Conservation (phyloP, 495 filamentous ascomycete species). For the Symbiotaphrina buchneri region DNA sequence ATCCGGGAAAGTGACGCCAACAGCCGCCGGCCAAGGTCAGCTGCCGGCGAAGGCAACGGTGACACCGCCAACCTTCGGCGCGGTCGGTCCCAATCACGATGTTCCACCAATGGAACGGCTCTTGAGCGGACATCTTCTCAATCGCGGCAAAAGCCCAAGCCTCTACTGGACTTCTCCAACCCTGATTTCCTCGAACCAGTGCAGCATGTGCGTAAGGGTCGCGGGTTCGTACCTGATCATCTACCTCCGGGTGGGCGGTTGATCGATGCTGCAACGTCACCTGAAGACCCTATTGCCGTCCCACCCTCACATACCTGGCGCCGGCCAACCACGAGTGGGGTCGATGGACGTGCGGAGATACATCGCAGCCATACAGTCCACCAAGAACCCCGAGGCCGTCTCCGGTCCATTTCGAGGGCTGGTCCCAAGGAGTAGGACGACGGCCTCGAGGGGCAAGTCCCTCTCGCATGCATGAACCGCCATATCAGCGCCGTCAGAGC, state of each 20-base stretch:
- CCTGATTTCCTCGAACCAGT: slow-evolving; percentile 53
- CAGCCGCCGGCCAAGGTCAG: neutral
- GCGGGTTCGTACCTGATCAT: slow-evolving; percentile 37
- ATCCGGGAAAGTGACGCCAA: slow-evolving; percentile 2
- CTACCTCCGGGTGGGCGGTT: slow-evolving; percentile 26
- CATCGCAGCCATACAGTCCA: too few relatives aligned
- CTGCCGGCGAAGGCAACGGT: neutral
- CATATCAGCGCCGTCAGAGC: too few relatives aligned
- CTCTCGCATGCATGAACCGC: too few relatives aligned
- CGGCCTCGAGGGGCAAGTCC: too few relatives aligned
- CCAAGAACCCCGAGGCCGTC: too few relatives aligned
- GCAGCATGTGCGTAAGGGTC: slow-evolving; percentile 44
- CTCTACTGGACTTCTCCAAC: slow-evolving; percentile 48
- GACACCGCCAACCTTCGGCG: too few relatives aligned
- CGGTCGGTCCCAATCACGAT: too few relatives aligned
- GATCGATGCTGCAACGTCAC: slow-evolving; percentile 40
- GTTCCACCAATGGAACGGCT: neutral
- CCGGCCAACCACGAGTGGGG: too few relatives aligned
- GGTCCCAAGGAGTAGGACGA: too few relatives aligned
- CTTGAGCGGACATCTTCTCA: slow-evolving; percentile 11
- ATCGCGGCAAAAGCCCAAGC: slow-evolving; percentile 22
- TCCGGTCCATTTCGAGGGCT: too few relatives aligned
- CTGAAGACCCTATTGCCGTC: slow-evolving; percentile 28
- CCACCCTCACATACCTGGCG: slow-evolving; percentile 24
- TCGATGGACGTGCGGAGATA: too few relatives aligned